Conservation (phyloP, 1,139 yeast species). For the Lodderomyces margitis region DNA sequence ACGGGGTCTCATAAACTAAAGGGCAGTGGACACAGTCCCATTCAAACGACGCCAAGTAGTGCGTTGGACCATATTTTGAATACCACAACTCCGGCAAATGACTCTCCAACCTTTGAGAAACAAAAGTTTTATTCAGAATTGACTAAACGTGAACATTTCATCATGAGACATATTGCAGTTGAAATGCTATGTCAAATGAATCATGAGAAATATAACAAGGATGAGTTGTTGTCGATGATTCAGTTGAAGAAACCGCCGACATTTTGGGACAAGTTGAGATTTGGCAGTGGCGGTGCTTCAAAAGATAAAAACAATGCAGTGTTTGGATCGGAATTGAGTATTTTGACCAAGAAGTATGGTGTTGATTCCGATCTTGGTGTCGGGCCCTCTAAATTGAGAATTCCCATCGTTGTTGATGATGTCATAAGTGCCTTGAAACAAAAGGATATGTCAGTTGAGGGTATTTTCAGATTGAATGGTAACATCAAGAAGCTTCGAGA, state of each 20-base stretch:
- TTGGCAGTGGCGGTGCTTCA: conserved; percentile 29
- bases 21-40: conserved; percentile 9
- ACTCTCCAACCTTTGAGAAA: conserved; percentile 9
- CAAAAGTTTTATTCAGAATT: conserved; percentile 72
- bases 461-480: conserved; percentile 94
- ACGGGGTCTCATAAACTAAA: conserved; percentile 20
- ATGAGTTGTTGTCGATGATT: conserved; percentile 53
- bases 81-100: conserved; percentile 8
- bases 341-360: conserved; percentile 73
- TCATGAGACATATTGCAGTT: conserved; percentile 67
- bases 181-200: conserved; percentile 52
- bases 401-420: conserved; percentile 88
- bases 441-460: conserved; percentile 95
- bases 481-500: conserved; percentile 81
- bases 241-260: conserved; percentile 56
- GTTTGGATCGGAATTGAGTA: conserved; percentile 77
- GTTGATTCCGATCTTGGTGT: conserved; percentile 85
- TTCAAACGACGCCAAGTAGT: conserved; percentile 13
- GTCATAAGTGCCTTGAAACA: conserved; percentile 79
- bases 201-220: conserved; percentile 41
- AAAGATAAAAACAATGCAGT: conserved; percentile 42
- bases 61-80: conserved; percentile 15
- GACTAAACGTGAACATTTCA: conserved; percentile 54
- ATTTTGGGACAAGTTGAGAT: conserved; percentile 73
- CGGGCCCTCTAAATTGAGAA: conserved; percentile 75